Evolutionary conservation across 352 stramenopile species (phyloP).

Genomic region (Albugo laibachii): DNA sequence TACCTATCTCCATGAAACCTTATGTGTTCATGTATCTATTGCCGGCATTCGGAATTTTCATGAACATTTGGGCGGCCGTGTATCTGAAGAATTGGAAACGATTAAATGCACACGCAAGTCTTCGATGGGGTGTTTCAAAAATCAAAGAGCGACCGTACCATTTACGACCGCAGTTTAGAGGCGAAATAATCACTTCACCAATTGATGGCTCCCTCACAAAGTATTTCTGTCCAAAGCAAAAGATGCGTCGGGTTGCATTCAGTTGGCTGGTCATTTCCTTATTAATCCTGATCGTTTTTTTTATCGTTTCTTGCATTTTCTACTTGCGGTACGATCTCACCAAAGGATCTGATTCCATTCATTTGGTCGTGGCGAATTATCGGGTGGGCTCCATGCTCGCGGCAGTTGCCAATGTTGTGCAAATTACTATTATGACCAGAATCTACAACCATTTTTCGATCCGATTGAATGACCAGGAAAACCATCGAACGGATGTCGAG

Average conservation of each 20-base stretch:
- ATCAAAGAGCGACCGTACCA: constrained; percentile 53
- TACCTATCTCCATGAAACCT: too few relatives aligned
- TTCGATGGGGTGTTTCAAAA: constrained; percentile 54
- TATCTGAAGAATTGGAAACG: constrained; percentile 77
- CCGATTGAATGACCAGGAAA: constrained; percentile 78
- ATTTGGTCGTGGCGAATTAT: constrained; percentile 32
- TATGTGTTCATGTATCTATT: constrained; percentile 47
- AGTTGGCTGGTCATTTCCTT: constrained; percentile 44
- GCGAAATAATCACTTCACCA: constrained; percentile 44
- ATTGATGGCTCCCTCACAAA: constrained; percentile 51
- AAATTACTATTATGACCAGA: constrained; percentile 69
- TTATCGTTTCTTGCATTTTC: constrained; percentile 47
- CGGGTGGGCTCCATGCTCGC: constrained; percentile 21
- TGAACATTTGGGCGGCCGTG: constrained; percentile 61
- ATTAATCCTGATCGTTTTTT: constrained; percentile 47
- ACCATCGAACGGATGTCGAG: constrained; percentile 92
- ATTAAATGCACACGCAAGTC: constrained; percentile 37
- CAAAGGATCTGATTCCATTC: constrained; percentile 18
- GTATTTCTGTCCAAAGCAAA: constrained; percentile 49
- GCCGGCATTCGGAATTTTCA: constrained; percentile 64
- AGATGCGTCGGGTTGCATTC: constrained; percentile 17
- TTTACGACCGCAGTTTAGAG: constrained; percentile 45
- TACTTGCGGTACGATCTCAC: constrained; percentile 43
- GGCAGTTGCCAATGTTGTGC: constrained; percentile 55
- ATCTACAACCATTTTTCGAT: constrained; percentile 39